These are phyloP conservation scores for Microbotryum violaceum DNA, from an alignment of 1,284 basidiomycete species.

Conservation along the genomic window DNA sequence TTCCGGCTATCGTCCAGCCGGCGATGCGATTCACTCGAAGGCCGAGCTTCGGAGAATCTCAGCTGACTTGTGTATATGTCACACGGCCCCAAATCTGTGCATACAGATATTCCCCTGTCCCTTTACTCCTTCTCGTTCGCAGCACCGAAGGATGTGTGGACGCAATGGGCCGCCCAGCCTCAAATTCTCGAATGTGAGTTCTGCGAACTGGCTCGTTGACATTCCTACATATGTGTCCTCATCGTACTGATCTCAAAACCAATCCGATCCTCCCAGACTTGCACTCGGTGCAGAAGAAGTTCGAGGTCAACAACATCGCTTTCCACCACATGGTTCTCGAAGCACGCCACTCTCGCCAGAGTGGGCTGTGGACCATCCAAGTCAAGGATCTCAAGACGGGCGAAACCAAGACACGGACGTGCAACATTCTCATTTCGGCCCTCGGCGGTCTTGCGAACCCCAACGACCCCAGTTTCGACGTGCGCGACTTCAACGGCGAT, in stretches of 20 bases:
- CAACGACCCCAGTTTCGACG: conserved; percentile 21
- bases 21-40: too few species aligned
- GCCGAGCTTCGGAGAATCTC: too few species aligned
- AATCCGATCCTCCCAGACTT: conserved; percentile 7
- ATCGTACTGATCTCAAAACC: too few species aligned
- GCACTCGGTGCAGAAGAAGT: conserved; percentile 14
- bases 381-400: conserved; percentile 21
- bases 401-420: conserved; percentile 14
- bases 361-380: conserved; percentile 24
- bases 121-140: conserved; percentile 30
- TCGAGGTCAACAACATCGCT: conserved; percentile 24
- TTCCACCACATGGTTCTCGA: conserved; percentile 17
- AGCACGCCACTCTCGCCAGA: conserved; percentile 18
- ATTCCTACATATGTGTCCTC: too few species aligned
- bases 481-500: conserved; percentile 15
- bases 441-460: conserved; percentile 26
- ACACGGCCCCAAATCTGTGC: too few species aligned
- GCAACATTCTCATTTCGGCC: conserved; percentile 31
- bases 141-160: conserved; percentile 10
- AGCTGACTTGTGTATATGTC: too few species aligned
- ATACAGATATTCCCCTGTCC: conserved; percentile 22
- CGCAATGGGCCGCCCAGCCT: conserved; percentile 20
- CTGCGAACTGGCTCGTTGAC: background rate
- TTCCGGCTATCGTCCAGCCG: too few species aligned
- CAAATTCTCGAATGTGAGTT: conserved; percentile 18